A percentile compares a stretch with the other conserved stretches of the same genome.
phyloP scores from a whole-genome alignment of 164 flowering plant species.

The Malania oleifera region DNA sequence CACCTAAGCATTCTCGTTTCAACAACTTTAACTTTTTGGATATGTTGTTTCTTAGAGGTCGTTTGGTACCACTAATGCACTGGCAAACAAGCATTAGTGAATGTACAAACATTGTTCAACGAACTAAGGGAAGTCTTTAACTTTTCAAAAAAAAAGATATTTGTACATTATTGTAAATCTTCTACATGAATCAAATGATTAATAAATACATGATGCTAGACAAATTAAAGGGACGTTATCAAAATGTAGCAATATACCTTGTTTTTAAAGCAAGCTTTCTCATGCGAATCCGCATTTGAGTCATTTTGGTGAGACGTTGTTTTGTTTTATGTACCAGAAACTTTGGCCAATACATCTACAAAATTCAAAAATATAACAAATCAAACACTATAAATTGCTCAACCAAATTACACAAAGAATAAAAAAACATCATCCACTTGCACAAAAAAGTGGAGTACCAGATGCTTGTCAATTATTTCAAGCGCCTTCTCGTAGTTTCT shows the following conservation, averaged over 20 bases:
- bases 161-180: too few relatives aligned
- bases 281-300: constrained; percentile 92
- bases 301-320: constrained; percentile 90
- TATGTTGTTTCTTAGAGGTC: too few relatives aligned
- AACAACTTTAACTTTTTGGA: too few relatives aligned
- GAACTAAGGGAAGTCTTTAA: too few relatives aligned
- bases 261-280: constrained; percentile 91
- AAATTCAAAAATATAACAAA: constrained; percentile 7
- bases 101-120: too few relatives aligned
- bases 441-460: constrained; percentile 38
- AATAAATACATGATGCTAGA: too few relatives aligned
- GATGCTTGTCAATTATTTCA: constrained; percentile 75
- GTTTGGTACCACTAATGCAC: too few relatives aligned
- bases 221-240: too few relatives aligned
- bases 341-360: constrained; percentile 89
- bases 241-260: constrained; percentile 44
- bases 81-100: too few relatives aligned
- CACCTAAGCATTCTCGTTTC: too few relatives aligned
- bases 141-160: too few relatives aligned
- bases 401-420: constrained; percentile 1
- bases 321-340: constrained; percentile 74
- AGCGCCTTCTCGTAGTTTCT: constrained; percentile 79
- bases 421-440: background rate
- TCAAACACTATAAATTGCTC: background rate
- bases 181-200: too few relatives aligned